Conservation (phyloP, 2,329 filamentous ascomycete genomes). For the Ophiocordyceps camponoti-leonardi region DNA sequence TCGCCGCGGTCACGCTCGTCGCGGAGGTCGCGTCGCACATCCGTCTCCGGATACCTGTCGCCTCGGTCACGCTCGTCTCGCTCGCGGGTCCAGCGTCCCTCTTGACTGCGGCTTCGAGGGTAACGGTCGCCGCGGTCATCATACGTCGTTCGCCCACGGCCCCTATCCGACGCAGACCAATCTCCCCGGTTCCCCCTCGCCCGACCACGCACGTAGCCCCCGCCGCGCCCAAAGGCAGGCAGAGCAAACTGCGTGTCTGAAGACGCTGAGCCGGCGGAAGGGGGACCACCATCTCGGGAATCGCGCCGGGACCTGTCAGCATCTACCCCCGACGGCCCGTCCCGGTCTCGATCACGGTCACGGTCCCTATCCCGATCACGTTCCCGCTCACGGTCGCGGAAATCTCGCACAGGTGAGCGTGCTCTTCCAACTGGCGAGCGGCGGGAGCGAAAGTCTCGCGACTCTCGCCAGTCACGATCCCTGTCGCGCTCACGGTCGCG, state of each 20-base stretch:
- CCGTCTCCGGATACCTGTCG: constrained; percentile 23
- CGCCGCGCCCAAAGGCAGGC: constrained; percentile 34
- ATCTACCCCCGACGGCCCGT: constrained; percentile 45
- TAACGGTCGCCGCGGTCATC: constrained; percentile 46
- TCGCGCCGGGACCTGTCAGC: constrained; percentile 48
- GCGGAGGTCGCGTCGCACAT: constrained; percentile 24
- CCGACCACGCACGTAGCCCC: constrained; percentile 37
- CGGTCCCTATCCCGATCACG: constrained; percentile 38
- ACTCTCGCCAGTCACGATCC: constrained; percentile 28
- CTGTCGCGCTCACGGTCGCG: constrained; percentile 38
- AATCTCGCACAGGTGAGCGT: constrained; percentile 51
- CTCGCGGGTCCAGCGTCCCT: constrained; percentile 40
- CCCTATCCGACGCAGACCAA: constrained; percentile 24
- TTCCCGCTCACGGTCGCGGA: constrained; percentile 41
- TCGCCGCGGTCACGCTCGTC: constrained; percentile 29
- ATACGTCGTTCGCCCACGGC: constrained; percentile 38
- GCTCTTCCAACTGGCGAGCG: constrained; percentile 41
- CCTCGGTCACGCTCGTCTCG: constrained; percentile 35
- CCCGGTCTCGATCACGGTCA: constrained; percentile 36
- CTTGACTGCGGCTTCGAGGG: constrained; percentile 47
- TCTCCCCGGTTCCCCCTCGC: constrained; percentile 26
- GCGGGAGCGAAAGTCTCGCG: constrained; percentile 23
- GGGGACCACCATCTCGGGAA: constrained; percentile 52
- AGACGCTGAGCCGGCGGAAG: constrained; percentile 52
- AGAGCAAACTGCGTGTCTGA: constrained; percentile 46